Conservation (phyloP, 805 yeast genomes). For the Trichomonascus vanleenenianus region DNA sequence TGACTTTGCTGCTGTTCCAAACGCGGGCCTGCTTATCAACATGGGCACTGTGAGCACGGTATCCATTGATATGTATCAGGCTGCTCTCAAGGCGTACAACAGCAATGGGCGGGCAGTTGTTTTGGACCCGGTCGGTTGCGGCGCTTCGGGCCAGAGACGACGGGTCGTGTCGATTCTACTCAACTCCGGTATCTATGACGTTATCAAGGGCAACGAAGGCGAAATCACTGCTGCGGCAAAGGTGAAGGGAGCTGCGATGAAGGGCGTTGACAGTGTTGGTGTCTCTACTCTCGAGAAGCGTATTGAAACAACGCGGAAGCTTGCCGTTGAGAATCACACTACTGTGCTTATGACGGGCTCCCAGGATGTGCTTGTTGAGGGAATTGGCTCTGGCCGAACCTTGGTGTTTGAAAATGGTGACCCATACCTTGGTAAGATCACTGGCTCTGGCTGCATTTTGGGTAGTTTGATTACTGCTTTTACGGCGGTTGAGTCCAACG, state of each 20-base stretch:
- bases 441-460: constrained; percentile 78
- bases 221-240: constrained; percentile 63
- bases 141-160: constrained; percentile 61
- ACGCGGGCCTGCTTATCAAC: constrained; percentile 55
- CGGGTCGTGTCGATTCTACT: constrained; percentile 42
- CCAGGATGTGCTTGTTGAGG: constrained; percentile 44
- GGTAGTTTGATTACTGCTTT: constrained; percentile 64
- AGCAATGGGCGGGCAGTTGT: constrained; percentile 51
- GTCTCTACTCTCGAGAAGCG: constrained; percentile 16
- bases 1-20: constrained; percentile 52
- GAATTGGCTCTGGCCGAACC: constrained; percentile 22
- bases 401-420: constrained; percentile 48
- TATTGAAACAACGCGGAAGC: constrained; percentile 37
- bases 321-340: constrained; percentile 45
- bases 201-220: constrained; percentile 82
- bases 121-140: constrained; percentile 91
- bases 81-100: constrained; percentile 56
- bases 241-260: constrained; percentile 38
- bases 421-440: constrained; percentile 53
- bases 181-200: constrained; percentile 45
- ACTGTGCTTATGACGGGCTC: constrained; percentile 69
- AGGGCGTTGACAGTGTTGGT: constrained; percentile 58
- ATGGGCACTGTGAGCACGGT: constrained; percentile 58
- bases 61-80: constrained; percentile 35
- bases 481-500: constrained; percentile 37